A percentile compares a stretch with the other conserved stretches of the same genome.
phyloP scores from a whole-genome alignment of 2,329 filamentous ascomycete species.

The Diaporthe sp. region DNA sequence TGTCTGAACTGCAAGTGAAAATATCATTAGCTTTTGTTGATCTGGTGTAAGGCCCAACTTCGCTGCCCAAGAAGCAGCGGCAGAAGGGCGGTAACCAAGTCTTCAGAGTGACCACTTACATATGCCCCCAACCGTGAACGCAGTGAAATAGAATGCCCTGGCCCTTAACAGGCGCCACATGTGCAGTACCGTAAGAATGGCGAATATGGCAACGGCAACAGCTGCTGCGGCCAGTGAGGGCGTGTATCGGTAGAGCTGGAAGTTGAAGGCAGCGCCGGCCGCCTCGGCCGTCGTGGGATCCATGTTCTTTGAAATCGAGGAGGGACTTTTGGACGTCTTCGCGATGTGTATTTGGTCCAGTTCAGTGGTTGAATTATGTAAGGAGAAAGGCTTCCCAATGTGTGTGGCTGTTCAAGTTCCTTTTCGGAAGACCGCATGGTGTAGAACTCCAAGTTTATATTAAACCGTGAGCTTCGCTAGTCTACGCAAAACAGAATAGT shows the following conservation, averaged over 20 bases:
- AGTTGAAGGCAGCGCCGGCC: not conserved
- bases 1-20: not conserved
- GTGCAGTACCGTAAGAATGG: slow-evolving; percentile 52
- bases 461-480: not conserved
- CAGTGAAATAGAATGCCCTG: slow-evolving; percentile 63
- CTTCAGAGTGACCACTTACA: slow-evolving; percentile 52
- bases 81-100: not conserved
- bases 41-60: not conserved
- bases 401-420: too few species aligned
- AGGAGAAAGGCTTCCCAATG: not conserved
- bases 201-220: slow-evolving; percentile 56
- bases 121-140: slow-evolving; percentile 62
- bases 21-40: not conserved
- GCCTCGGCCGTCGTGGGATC: not conserved
- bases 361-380: not conserved
- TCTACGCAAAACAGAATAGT: not conserved
- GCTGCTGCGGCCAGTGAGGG: slow-evolving; percentile 57
- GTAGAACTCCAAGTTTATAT: too few species aligned
- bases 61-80: not conserved
- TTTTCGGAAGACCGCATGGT: too few species aligned
- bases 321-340: too few species aligned
- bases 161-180: slow-evolving; percentile 51
- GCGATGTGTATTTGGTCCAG: not conserved
- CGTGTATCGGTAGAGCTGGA: slow-evolving; percentile 57
- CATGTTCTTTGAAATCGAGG: not conserved